phyloP scores from a whole-genome alignment of 202 grass and related monocot species.

The Dendrocalamus latiflorus region DNA sequence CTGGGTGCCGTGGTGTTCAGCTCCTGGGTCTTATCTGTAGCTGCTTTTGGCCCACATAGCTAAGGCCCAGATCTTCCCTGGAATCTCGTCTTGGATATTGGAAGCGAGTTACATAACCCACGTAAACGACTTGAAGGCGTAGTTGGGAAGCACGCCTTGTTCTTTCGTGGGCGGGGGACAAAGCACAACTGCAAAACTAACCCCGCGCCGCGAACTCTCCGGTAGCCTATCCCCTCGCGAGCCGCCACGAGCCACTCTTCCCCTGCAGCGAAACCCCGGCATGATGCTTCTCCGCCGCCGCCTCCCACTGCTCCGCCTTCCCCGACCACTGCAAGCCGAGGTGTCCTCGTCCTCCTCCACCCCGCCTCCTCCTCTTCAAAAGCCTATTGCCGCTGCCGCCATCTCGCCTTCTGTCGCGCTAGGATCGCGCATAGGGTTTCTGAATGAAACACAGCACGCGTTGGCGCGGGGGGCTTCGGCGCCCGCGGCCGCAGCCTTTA shows the following conservation, averaged over 20 bases:
- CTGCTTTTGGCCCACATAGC: not conserved
- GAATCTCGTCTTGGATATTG: not conserved
- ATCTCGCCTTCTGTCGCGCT: too few relatives aligned
- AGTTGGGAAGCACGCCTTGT: not conserved
- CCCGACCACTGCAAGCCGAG: too few relatives aligned
- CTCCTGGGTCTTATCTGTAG: not conserved
- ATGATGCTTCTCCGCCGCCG: too few relatives aligned
- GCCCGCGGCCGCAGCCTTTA: too few relatives aligned
- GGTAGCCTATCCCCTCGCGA: not conserved
- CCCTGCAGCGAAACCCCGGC: not conserved
- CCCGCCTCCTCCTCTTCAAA: too few relatives aligned
- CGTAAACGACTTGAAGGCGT: not conserved
- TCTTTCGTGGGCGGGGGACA: conserved; percentile 42
- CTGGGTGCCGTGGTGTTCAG: not conserved
- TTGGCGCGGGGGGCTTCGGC: too few relatives aligned
- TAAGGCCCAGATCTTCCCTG: not conserved
- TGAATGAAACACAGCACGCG: too few relatives aligned
- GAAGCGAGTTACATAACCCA: not conserved
- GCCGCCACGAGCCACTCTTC: not conserved
- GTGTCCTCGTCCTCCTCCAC: too few relatives aligned
- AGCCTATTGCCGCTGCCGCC: too few relatives aligned
- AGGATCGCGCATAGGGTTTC: too few relatives aligned
- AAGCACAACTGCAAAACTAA: conserved; percentile 3
- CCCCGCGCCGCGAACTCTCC: conserved; percentile 8
- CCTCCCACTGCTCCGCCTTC: too few relatives aligned